A percentile compares a stretch with the other conserved stretches of the same genome.
These are phyloP conservation scores for Tremella yokohamensis DNA, from an alignment of 768 basidiomycete genomes.

Conservation along the genomic window DNA sequence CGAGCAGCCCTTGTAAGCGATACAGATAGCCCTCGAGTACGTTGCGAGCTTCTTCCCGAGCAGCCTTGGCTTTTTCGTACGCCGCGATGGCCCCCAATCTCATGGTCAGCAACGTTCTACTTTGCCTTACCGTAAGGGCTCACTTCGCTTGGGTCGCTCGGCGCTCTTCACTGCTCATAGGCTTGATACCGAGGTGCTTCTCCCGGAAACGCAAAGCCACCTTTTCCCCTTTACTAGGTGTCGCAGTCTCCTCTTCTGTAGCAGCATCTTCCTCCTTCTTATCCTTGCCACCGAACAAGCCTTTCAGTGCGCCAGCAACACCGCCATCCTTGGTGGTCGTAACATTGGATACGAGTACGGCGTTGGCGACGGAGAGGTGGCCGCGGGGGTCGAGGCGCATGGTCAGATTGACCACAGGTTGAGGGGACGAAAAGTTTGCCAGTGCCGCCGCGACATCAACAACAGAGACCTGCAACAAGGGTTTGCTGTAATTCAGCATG, in stretches of 20 bases:
- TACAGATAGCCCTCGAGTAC: constrained; percentile 91
- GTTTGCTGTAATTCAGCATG: constrained; percentile 20
- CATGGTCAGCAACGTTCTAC: constrained; percentile 9
- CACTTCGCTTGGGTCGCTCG: constrained; percentile 64
- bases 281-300: constrained; percentile 66
- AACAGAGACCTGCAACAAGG: constrained; percentile 69
- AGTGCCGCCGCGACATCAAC: constrained; percentile 70
- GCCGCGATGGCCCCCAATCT: constrained; percentile 76
- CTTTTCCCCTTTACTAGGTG: constrained; percentile 54
- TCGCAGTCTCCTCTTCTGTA: constrained; percentile 30
- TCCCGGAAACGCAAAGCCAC: constrained; percentile 65
- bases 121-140: constrained; percentile 29
- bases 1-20: constrained; percentile 74
- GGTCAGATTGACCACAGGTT: constrained; percentile 81
- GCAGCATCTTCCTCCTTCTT: constrained; percentile 44
- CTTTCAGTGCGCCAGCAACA: constrained; percentile 73
- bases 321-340: constrained; percentile 60
- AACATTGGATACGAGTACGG: constrained; percentile 62
- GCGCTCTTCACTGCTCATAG: constrained; percentile 76
- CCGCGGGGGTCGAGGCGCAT: constrained; percentile 80
- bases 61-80: constrained; percentile 70
- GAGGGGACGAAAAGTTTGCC: constrained; percentile 75
- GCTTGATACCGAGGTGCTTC: constrained; percentile 65
- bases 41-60: constrained; percentile 86
- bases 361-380: constrained; percentile 74